phyloP scores from a whole-genome alignment of 805 yeast species.

The Scheffersomyces stipitis region DNA sequence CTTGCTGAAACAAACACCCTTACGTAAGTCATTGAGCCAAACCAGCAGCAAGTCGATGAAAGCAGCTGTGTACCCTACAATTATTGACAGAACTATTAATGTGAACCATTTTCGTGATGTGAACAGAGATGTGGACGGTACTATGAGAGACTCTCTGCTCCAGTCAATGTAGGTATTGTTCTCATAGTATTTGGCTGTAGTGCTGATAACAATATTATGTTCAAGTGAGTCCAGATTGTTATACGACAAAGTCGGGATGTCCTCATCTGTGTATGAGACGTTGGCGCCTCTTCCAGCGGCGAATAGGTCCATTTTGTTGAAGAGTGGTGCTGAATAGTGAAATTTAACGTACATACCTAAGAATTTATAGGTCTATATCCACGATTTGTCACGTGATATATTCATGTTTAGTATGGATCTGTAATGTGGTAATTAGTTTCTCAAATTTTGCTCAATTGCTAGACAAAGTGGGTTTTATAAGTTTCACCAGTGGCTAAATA shows the following conservation, averaged over 20 bases:
- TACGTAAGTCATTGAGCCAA: constrained; percentile 51
- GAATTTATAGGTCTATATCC: too few species aligned
- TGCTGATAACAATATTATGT: background rate
- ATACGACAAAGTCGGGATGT: constrained; percentile 1
- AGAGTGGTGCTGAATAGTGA: too few species aligned
- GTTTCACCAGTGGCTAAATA: too few species aligned
- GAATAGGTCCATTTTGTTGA: background rate
- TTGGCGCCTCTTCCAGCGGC: background rate
- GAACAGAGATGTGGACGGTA: constrained; percentile 12
- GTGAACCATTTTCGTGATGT: constrained; percentile 47
- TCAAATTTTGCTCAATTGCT: too few species aligned
- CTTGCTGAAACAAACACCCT: constrained; percentile 48
- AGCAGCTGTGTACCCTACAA: constrained; percentile 50
- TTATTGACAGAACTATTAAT: constrained; percentile 43
- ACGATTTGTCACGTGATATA: too few species aligned
- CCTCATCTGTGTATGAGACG: background rate
- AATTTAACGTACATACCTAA: too few species aligned
- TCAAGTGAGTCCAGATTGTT: background rate
- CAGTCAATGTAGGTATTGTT: constrained; percentile 51
- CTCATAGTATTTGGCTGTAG: constrained; percentile 22
- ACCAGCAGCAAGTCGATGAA: constrained; percentile 49
- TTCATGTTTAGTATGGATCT: too few species aligned
- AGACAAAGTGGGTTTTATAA: too few species aligned
- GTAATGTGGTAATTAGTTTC: too few species aligned
- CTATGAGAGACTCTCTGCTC: constrained; percentile 42